phyloP scores from a whole-genome alignment of 2,329 filamentous ascomycete species.

The Penicillium italicum region DNA sequence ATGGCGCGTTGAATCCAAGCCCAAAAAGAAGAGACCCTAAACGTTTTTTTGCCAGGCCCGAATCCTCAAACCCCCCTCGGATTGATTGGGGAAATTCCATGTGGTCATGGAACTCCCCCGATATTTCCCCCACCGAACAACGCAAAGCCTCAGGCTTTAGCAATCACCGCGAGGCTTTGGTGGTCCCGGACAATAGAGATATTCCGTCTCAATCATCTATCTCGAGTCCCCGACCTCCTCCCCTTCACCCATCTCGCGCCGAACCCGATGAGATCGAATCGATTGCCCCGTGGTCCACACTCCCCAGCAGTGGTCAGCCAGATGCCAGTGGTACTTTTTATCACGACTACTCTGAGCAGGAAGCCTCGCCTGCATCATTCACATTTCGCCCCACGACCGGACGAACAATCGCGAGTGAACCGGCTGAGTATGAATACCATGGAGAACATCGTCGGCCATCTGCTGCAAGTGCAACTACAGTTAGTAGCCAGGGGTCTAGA shows the following conservation, averaged over 20 bases:
- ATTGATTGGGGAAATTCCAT: conserved; percentile 32
- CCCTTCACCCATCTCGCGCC: conserved; percentile 20
- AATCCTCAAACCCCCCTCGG: conserved; percentile 19
- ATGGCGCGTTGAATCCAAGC: background rate
- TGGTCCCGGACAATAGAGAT: conserved; percentile 31
- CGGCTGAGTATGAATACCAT: conserved; percentile 58
- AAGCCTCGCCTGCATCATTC: conserved; percentile 62
- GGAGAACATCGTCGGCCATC: conserved; percentile 79
- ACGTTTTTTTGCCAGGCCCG: conserved; percentile 17
- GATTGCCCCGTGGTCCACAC: conserved; percentile 33
- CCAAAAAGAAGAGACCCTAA: background rate
- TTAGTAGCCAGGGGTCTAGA: conserved; percentile 81
- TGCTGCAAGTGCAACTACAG: conserved; percentile 78
- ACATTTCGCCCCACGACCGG: conserved; percentile 60
- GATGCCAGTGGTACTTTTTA: conserved; percentile 37
- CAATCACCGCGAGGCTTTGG: conserved; percentile 36
- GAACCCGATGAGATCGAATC: conserved; percentile 23
- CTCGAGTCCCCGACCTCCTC: conserved; percentile 22
- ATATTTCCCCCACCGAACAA: conserved; percentile 38
- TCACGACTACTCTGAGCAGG: conserved; percentile 39
- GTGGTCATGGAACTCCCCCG: conserved; percentile 36
- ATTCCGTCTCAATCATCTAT: conserved; percentile 21
- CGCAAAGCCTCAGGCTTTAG: conserved; percentile 34
- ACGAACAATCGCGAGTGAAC: conserved; percentile 55
- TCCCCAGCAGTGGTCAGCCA: conserved; percentile 24